phyloP scores from a whole-genome alignment of 2,329 filamentous ascomycete genomes.

The Penicillium sp. region DNA sequence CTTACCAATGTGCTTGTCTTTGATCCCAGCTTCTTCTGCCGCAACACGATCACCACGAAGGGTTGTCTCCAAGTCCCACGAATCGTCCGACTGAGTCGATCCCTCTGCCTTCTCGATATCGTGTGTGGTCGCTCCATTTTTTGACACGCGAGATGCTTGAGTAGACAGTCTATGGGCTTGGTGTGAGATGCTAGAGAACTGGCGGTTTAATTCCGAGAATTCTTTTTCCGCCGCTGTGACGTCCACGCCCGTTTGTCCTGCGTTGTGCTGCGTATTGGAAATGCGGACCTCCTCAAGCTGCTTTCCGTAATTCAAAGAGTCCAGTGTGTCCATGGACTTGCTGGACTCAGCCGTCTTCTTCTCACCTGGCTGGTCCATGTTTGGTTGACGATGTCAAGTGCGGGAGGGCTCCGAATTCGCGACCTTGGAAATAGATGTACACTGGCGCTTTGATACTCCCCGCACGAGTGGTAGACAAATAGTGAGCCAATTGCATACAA shows the following conservation, averaged over 20 bases:
- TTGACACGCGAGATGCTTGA: slow-evolving; percentile 32
- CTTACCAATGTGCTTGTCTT: slow-evolving; percentile 70
- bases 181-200: slow-evolving; percentile 42
- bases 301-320: slow-evolving; percentile 29
- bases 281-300: slow-evolving; percentile 33
- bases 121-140: slow-evolving; percentile 20
- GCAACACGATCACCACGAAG: slow-evolving; percentile 71
- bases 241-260: slow-evolving; percentile 43
- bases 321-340: slow-evolving; percentile 29
- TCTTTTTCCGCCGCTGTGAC: slow-evolving; percentile 50
- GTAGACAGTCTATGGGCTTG: slow-evolving; percentile 38
- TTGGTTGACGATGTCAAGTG: neutral
- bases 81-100: slow-evolving; percentile 49
- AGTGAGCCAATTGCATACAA: neutral
- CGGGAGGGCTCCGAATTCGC: neutral
- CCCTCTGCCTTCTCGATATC: slow-evolving; percentile 63
- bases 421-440: neutral
- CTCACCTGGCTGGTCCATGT: slow-evolving; percentile 20
- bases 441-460: neutral
- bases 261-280: slow-evolving; percentile 34
- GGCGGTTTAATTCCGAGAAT: slow-evolving; percentile 41
- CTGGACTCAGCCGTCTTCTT: slow-evolving; percentile 12
- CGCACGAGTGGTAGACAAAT: neutral
- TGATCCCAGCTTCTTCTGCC: slow-evolving; percentile 75
- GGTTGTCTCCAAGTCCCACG: slow-evolving; percentile 75